A percentile compares a stretch with the other conserved stretches of the same genome.
These are phyloP conservation scores for Exophiala viscosa DNA, from an alignment of 2,329 filamentous ascomycete genomes.

Conservation along the genomic window DNA sequence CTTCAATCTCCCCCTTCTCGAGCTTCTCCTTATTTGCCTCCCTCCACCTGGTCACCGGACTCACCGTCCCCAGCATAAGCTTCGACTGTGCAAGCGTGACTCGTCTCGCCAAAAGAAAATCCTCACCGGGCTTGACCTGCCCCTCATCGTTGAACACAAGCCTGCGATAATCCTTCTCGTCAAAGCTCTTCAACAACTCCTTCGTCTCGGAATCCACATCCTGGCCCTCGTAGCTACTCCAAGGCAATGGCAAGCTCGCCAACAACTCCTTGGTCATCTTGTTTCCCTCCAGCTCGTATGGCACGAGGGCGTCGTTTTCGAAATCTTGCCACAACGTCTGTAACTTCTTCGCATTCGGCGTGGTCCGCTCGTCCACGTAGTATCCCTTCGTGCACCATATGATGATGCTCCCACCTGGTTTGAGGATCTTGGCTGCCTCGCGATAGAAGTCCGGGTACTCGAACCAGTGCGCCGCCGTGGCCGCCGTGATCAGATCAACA, in stretches of 20 bases:
- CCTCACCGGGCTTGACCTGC: conserved; percentile 16
- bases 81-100: conserved; percentile 29
- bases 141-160: conserved; percentile 20
- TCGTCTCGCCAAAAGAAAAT: conserved; percentile 30
- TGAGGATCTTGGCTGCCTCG: conserved; percentile 45
- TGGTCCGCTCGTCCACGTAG: conserved; percentile 33
- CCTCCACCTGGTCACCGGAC: conserved; percentile 41
- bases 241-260: conserved; percentile 47
- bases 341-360: conserved; percentile 42
- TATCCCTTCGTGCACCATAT: conserved; percentile 43
- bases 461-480: conserved; percentile 58
- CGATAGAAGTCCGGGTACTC: conserved; percentile 52
- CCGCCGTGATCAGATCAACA: conserved; percentile 51
- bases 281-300: conserved; percentile 45
- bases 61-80: conserved; percentile 34
- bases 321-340: conserved; percentile 41
- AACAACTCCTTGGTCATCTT: conserved; percentile 41
- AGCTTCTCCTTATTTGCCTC: conserved; percentile 37
- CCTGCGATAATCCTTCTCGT: conserved; percentile 11
- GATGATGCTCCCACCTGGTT: conserved; percentile 54
- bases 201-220: conserved; percentile 26
- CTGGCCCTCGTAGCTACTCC: conserved; percentile 34
- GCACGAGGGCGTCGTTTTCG: conserved; percentile 36
- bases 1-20: conserved; percentile 35
- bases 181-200: conserved; percentile 20